Evolutionary conservation across 2,329 filamentous ascomycete genomes (phyloP).

Genomic region (Macrophomina pseudophaseolina): DNA sequence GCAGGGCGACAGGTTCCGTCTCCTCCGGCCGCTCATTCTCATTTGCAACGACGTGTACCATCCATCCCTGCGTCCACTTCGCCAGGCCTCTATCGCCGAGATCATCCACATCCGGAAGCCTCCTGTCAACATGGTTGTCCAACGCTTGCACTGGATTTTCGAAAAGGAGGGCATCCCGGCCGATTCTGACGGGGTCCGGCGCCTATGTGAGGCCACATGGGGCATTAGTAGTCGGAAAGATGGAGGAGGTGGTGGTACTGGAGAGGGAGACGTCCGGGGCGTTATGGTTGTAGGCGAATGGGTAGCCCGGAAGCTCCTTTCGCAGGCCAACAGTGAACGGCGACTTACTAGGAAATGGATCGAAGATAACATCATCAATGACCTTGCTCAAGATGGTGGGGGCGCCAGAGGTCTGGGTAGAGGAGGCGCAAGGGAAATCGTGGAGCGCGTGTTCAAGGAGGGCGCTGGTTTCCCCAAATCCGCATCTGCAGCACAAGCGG

Average conservation of each 20-base stretch:
- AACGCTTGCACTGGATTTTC: conserved; percentile 81
- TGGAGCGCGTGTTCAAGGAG: conserved; percentile 77
- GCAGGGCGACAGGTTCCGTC: conserved; percentile 83
- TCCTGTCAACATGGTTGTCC: conserved; percentile 81
- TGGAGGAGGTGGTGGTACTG: conserved; percentile 59
- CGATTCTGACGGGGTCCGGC: conserved; percentile 86
- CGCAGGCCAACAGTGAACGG: conserved; percentile 46
- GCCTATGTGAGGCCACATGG: conserved; percentile 83
- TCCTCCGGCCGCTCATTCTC: conserved; percentile 86
- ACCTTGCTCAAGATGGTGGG: conserved; percentile 72
- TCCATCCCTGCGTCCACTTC: conserved; percentile 80
- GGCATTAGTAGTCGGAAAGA: conserved; percentile 76
- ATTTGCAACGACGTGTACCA: conserved; percentile 99
- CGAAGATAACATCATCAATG: conserved; percentile 71
- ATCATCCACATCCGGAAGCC: conserved; percentile 91
- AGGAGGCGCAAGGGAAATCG: conserved; percentile 75
- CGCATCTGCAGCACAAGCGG: conserved; percentile 44
- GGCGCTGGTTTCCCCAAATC: conserved; percentile 76
- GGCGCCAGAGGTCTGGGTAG: conserved; percentile 73
- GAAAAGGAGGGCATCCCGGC: conserved; percentile 86
- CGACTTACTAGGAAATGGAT: conserved; percentile 77
- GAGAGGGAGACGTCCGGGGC: conserved; percentile 77
- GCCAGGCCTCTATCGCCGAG: conserved; percentile 85
- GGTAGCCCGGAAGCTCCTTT: conserved; percentile 74
- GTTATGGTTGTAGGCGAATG: conserved; percentile 88